Percentiles rank a stretch among this genome's conserved stretches.
phyloP scores from a whole-genome alignment of 305 asterid species.

The Fraxinus latifolia region DNA sequence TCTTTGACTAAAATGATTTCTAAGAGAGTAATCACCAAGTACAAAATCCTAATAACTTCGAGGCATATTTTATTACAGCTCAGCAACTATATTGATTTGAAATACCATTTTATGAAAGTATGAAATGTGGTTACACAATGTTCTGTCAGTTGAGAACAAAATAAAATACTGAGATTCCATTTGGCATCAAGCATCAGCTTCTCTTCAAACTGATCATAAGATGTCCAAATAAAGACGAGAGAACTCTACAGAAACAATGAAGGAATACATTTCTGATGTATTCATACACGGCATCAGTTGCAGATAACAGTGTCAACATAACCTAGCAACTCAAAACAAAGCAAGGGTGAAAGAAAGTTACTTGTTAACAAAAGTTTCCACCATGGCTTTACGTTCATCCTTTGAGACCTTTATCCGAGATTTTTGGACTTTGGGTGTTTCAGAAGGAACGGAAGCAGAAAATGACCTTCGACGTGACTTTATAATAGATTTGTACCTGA shows the following conservation, averaged over 20 bases:
- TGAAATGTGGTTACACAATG: not conserved
- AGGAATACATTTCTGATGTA: not conserved
- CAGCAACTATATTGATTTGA: not conserved
- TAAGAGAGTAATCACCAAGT: not conserved
- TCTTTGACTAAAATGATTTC: not conserved
- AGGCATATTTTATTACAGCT: conserved; percentile 1
- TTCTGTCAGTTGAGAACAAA: not conserved
- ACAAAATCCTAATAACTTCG: not conserved
- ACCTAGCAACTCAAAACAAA: conserved; percentile 9
- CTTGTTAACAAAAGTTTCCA: conserved; percentile 41
- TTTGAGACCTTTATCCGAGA: conserved; percentile 30
- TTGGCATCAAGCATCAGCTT: conserved; percentile 1
- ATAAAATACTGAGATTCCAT: not conserved
- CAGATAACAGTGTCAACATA: conserved; percentile 1
- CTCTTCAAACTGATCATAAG: not conserved
- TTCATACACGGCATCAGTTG: not conserved
- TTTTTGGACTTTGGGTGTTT: conserved; percentile 19
- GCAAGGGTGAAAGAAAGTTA: conserved; percentile 20
- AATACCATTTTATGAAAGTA: not conserved
- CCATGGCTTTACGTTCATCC: conserved; percentile 38
- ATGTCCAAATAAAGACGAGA: not conserved
- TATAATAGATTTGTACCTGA: conserved; percentile 16
- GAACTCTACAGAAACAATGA: not conserved
- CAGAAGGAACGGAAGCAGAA: conserved; percentile 35
- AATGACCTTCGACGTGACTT: conserved; percentile 26